phyloP scores from a whole-genome alignment of 257 asterid genomes.

The Solanum rostratum region DNA sequence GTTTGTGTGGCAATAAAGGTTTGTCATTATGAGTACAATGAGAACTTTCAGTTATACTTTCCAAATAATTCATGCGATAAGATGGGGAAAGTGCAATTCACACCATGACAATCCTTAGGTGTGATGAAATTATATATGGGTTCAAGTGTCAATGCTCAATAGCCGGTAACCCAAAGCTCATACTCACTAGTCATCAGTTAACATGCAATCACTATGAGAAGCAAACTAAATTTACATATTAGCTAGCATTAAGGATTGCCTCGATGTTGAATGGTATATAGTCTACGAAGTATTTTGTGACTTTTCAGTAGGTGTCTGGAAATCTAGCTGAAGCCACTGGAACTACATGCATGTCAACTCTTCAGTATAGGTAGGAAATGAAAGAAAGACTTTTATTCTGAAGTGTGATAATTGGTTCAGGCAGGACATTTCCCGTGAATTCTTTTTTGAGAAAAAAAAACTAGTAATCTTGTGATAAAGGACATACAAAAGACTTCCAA shows the following conservation, averaged over 20 bases:
- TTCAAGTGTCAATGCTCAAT: background rate
- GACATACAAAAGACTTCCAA: background rate
- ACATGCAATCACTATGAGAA: background rate
- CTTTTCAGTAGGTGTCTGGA: background rate
- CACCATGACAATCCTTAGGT: background rate
- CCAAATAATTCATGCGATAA: background rate
- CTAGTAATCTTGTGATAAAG: background rate
- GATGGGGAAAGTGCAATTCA: background rate
- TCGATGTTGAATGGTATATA: background rate
- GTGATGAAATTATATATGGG: background rate
- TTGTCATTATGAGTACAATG: background rate
- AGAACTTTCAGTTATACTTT: background rate
- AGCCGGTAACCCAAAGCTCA: background rate
- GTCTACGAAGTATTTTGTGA: background rate
- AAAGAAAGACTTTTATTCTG: background rate
- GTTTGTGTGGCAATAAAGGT: background rate
- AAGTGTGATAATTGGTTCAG: background rate
- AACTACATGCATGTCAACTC: background rate
- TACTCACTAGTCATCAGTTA: background rate
- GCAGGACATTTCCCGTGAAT: background rate
- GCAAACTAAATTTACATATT: background rate
- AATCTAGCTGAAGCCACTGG: background rate
- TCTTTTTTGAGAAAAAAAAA: background rate
- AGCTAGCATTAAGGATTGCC: background rate
- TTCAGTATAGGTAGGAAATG: background rate